Conservation (phyloP, 176 grass and related monocot genomes). For the Pharus latifolius region DNA sequence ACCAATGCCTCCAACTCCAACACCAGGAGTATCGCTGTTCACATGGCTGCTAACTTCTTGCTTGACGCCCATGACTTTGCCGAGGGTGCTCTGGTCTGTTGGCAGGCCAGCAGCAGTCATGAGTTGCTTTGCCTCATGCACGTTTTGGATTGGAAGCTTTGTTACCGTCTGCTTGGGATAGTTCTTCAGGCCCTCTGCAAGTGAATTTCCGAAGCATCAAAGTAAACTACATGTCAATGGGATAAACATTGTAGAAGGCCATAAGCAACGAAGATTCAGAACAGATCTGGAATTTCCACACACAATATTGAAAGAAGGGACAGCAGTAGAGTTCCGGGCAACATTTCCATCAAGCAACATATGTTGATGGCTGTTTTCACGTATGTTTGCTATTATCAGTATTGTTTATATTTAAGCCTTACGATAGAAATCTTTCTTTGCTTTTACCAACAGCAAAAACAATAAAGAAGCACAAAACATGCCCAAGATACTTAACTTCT, state of each 20-base stretch:
- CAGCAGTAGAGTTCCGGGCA: too few relatives aligned
- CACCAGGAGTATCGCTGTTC: slow-evolving; percentile 32
- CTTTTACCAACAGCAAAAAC: neutral
- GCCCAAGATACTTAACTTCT: neutral
- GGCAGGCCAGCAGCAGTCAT: slow-evolving; percentile 31
- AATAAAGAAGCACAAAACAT: neutral
- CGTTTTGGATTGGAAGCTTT: slow-evolving; percentile 39
- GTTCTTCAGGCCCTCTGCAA: slow-evolving; percentile 75
- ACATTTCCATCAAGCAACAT: too few relatives aligned
- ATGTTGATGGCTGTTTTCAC: too few relatives aligned
- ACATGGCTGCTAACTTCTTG: slow-evolving; percentile 30
- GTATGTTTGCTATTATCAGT: neutral
- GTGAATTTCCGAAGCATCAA: slow-evolving; percentile 11
- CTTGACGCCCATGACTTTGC: slow-evolving; percentile 27
- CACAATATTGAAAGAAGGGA: neutral
- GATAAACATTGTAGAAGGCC: neutral
- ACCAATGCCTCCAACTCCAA: neutral
- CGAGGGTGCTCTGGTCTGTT: slow-evolving; percentile 34
- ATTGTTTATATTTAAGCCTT: neutral
- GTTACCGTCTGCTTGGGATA: slow-evolving; percentile 37
- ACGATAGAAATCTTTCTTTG: neutral
- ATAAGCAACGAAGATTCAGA: neutral
- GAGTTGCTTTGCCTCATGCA: slow-evolving; percentile 47
- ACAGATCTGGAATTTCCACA: neutral
- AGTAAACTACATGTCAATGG: neutral